Evolutionary conservation across 2,329 filamentous ascomycete species (phyloP), one percentile per base, ranked within the genome.

Genomic region (Pseudonectria buxi): DNA sequence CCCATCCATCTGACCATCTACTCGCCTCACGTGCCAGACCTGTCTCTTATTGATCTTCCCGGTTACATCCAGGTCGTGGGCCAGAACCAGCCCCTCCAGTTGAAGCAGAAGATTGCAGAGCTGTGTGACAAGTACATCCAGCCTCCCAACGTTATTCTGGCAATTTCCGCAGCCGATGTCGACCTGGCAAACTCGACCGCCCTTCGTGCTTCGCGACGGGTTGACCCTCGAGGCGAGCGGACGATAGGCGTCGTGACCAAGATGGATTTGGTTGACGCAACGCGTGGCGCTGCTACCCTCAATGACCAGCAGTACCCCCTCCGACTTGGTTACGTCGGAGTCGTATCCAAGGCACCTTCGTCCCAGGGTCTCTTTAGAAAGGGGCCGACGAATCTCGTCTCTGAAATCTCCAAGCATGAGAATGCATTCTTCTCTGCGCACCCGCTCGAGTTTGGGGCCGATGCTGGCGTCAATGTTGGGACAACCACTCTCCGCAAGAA

Each of bases 221-320:
- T 96, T 18, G 92, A 98, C 54, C 92, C 92, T 2, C 75, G 92
- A 41, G 92, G 92, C 36, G 92, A 98, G 64, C 76, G 92, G 43
- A 98, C 92, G 0, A 98, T 98, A 55, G 92, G 92, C 29, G 92
- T 98, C n/a, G 82, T 98, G 28, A 98, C 92, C 3, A 98, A 98
- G 67, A 95, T 98, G 90, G 92, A 98, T 54, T 72, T 98, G 14
- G 89, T 98, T 7, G 90, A 96, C 49, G 74, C 92, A 3, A 68
- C 71, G 7, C 79, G 90, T 39, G 92, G 89, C 22, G 74, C 78
- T 11, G 72, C 77, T 25, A 86, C 98, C 24, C 69, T 98, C 14
- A 81, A 73, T 16, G 90, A 98, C 58, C 83, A 80, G 56, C 94
- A 96, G 58, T 98, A 98, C 55, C 90, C 92, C 27, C 71, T 98